Base-by-base conservation (phyloP, 2,329 filamentous ascomycete species). In the Fusarium sulawesiense region DNA sequence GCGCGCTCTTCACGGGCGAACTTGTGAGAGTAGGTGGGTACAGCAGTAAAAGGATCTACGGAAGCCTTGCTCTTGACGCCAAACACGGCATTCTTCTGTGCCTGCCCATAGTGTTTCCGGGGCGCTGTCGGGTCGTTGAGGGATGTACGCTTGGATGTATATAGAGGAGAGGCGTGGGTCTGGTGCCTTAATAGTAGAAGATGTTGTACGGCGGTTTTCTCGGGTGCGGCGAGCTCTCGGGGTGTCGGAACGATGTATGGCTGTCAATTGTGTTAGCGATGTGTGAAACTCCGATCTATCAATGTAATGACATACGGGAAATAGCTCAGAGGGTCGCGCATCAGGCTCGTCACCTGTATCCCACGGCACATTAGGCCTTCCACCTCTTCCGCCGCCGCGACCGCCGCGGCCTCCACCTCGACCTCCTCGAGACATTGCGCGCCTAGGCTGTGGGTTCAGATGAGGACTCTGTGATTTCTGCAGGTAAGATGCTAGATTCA, bases 21-120 rank as follows among this genome's bases (percentile, higher is more conserved):
- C 60, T 83, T 83, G 71, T 88, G 83, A 45, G 85, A 87, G 79
- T 88, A 89, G 64, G 84, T 85, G n/a, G 86, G 86, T 59, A 89
- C 83, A 42, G 85, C 81, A n/a, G 81, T 83, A 76, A 89, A 89
- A 21, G 87, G 86, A 75, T 89, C 87, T 51, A 86, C 73, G 14
- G 84, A 87, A 40, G 86, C 86, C 72, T 85, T 86, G 78, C 80
- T 88, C 76, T 83, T 84, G 71, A 85, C 78, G 65, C 83, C 85
- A 78, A 86, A 89, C 57, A 83, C 84, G 68, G 84, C 83, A 77
- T 89, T 89, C 75, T 85, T 79, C 78, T 89, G 87, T n/a, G 85
- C 82, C 73, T 87, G 86, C 70, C 86, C 86, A 78, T 89, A 89
- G 76, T 74, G 78, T 65, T 79, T 82, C 55, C 79, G 76, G 32